Conservation (phyloP, 441 rosid species). For the Croton laevigatus region DNA sequence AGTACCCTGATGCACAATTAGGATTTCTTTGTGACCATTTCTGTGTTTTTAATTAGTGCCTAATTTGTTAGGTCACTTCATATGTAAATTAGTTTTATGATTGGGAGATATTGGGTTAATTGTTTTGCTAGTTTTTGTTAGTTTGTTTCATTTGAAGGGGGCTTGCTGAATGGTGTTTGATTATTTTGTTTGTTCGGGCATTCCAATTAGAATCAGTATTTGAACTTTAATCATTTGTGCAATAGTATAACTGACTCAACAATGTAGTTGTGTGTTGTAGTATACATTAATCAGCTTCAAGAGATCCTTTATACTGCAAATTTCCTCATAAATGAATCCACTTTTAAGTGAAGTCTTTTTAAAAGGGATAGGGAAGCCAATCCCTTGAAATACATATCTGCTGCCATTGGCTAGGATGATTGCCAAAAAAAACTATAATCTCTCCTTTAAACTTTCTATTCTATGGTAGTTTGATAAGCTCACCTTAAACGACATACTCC, state of each 20-base stretch:
- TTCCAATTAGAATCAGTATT: not conserved
- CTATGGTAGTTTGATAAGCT: not conserved
- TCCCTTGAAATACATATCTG: not conserved
- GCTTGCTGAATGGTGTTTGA: not conserved
- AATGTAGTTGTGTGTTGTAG: not conserved
- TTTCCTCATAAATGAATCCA: not conserved
- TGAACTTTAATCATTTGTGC: not conserved
- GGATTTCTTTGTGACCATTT: constrained; percentile 1
- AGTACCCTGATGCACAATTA: not conserved
- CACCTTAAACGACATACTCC: not conserved
- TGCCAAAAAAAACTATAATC: not conserved
- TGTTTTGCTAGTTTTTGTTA: too few relatives aligned
- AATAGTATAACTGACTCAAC: not conserved
- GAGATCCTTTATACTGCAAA: not conserved
- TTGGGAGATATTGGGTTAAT: not conserved
- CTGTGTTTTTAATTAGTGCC: not conserved
- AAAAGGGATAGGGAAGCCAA: not conserved
- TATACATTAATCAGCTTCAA: too few relatives aligned
- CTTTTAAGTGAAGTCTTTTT: not conserved
- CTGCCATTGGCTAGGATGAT: not conserved
- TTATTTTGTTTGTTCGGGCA: not conserved
- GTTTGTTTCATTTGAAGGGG: not conserved
- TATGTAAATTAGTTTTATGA: not conserved
- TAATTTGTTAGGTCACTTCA: not conserved
- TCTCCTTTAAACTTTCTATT: not conserved